Evolutionary conservation across 371 early-diverging fungal species (phyloP).

Genomic region (Fennellomyces sp.): DNA sequence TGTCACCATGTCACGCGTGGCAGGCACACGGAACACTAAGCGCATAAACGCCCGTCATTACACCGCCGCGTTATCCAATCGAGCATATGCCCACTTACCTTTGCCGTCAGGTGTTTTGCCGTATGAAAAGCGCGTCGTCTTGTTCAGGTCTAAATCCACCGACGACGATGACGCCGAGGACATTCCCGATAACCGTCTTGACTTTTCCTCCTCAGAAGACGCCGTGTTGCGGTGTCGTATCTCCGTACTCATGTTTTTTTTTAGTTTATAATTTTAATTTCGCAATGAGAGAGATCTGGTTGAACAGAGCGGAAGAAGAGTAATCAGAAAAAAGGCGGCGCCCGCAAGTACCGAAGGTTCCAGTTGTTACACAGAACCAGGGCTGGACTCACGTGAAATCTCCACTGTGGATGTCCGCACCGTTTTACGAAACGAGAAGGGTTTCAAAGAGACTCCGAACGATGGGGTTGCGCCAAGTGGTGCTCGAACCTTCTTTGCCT

Average conservation of each 20-base stretch:
- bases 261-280: background rate
- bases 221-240: slow-evolving; percentile 24
- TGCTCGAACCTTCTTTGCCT: no score
- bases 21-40: slow-evolving; percentile 68
- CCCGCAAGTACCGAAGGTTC: background rate
- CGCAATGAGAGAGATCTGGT: background rate
- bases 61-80: no score
- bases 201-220: slow-evolving; percentile 3
- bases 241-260: slow-evolving; percentile 16
- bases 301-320: background rate
- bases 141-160: slow-evolving; percentile 26
- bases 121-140: slow-evolving; percentile 45
- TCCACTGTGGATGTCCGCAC: no score
- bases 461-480: no score
- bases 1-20: slow-evolving; percentile 76
- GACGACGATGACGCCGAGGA: slow-evolving; percentile 10
- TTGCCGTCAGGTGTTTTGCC: slow-evolving; percentile 64
- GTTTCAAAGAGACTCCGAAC: no score
- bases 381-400: background rate
- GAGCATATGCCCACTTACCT: no score
- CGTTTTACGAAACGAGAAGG: no score
- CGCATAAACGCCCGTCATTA: no score
- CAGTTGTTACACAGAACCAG: background rate
- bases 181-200: slow-evolving; percentile 13
- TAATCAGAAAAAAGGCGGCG: background rate